A percentile compares a stretch with the other conserved stretches of the same genome.
Evolutionary conservation across 371 early-diverging fungal species (phyloP).

Genomic region (Capillidium heterosporum): DNA sequence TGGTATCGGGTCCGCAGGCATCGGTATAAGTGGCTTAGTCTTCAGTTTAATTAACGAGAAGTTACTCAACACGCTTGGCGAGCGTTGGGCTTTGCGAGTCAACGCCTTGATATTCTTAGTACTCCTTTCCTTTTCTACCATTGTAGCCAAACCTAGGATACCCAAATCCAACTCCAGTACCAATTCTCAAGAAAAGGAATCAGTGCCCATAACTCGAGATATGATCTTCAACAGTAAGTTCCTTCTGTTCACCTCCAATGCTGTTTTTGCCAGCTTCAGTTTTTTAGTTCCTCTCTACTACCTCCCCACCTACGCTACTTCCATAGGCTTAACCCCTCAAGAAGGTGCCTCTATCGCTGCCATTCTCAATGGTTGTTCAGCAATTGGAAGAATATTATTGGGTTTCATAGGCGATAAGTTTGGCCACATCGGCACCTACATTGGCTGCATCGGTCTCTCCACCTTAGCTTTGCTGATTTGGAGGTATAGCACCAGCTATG

Average conservation of each 20-base stretch:
- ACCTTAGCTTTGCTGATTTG: slow-evolving; percentile 33
- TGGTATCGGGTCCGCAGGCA: slow-evolving; percentile 55
- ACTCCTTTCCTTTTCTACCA: slow-evolving; percentile 15
- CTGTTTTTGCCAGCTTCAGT: background rate
- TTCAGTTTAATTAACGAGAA: slow-evolving; percentile 38
- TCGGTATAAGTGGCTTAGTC: slow-evolving; percentile 57
- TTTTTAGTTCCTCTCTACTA: slow-evolving; percentile 8
- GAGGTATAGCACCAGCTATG: slow-evolving; percentile 27
- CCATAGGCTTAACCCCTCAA: slow-evolving; percentile 13
- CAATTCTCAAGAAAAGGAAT: background rate
- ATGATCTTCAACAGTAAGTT: background rate
- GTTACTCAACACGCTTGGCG: slow-evolving; percentile 30
- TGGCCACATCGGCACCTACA: slow-evolving; percentile 33
- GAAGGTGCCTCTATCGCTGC: slow-evolving; percentile 24
- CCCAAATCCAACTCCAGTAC: background rate
- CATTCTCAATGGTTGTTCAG: slow-evolving; percentile 13
- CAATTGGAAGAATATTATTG: slow-evolving; percentile 13
- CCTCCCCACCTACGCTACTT: background rate
- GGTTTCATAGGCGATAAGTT: slow-evolving; percentile 20
- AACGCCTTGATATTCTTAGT: slow-evolving; percentile 31
- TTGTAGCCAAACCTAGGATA: background rate
- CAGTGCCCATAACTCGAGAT: background rate
- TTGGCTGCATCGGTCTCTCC: slow-evolving; percentile 18
- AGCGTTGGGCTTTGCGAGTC: slow-evolving; percentile 38
- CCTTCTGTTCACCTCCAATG: background rate